Base-by-base conservation (phyloP, 2,329 filamentous ascomycete genomes). In the Talaromyces sp. region DNA sequence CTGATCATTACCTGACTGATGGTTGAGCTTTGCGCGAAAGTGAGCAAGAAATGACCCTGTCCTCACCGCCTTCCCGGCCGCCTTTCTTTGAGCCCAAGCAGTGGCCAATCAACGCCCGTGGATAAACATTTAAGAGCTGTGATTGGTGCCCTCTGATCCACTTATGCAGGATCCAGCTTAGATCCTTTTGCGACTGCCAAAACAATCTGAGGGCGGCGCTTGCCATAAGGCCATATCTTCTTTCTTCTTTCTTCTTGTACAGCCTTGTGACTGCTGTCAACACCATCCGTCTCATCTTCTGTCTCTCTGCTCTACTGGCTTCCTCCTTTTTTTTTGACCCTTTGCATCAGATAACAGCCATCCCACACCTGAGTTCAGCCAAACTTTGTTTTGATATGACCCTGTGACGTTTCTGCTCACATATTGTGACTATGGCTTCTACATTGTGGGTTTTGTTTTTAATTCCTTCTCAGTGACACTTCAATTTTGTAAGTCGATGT, bases 41-140 rank as follows among this genome's bases (percentile, higher is more conserved):
- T 56, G 24, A 35, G 49, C 49, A 41, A 39, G 63, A 57, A 50
- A 31, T 27, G 9, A 24, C 3, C 33, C 14, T 37, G 22, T 22
- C 16, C 59, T 66, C 64, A 66, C 64, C 64, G 64, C 64, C 64
- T 27, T 19, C 27, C 59, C 47, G 58, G 60, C 59, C 59, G 59
- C 64, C 54, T 54, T 47, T 62, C 16, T 35, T 39, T 39, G 33
- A 37, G 22, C 6, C 3, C 2, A 4, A 39, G 13, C 11, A 39
- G 19, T 13, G 11, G 49, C 59, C 43, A 61, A 61, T 50, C 43
- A 61, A 0, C 27, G 9, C 11, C 5, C 19, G n/a, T 16, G 1
- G 1, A 14, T 8, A 39, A 5, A 2, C 24, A 27, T 8, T 11
- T 5, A 0, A 45, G 41, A 13, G 7, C 9, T 7, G 7, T 65